phyloP scores from a whole-genome alignment of 2,329 filamentous ascomycete genomes.

The Blumeria hordei region DNA sequence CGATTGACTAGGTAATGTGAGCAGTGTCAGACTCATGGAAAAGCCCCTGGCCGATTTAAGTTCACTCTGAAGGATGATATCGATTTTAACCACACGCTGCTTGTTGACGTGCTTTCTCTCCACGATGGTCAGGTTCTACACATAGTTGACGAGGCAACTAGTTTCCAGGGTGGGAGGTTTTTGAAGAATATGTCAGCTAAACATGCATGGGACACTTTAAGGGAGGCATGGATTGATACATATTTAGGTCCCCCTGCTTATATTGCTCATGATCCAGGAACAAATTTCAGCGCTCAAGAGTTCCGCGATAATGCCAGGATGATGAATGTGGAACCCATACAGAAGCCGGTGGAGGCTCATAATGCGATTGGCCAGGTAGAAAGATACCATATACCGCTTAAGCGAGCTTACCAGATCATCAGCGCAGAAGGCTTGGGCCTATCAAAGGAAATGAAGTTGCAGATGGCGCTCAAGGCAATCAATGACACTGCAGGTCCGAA shows the following conservation, averaged over 20 bases:
- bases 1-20: neutral
- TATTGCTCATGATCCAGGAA: neutral
- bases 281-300: neutral
- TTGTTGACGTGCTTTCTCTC: constrained; percentile 3
- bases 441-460: neutral
- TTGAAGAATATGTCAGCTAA: neutral
- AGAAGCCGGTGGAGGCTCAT: neutral
- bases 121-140: neutral
- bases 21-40: neutral
- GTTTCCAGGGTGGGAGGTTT: constrained; percentile 1
- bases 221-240: constrained; percentile 1
- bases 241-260: constrained; percentile 2
- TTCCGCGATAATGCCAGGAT: neutral
- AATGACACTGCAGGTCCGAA: neutral
- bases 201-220: constrained; percentile 1
- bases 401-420: neutral
- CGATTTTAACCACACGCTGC: constrained; percentile 1
- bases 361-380: neutral
- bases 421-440: neutral
- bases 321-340: neutral
- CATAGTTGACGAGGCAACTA: constrained; percentile 1
- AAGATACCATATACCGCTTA: neutral
- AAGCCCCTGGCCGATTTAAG: neutral
- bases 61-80: neutral
- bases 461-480: neutral